Evolutionary conservation across 805 yeast genomes (phyloP).

Genomic region (Cephaloascus fragrans): DNA sequence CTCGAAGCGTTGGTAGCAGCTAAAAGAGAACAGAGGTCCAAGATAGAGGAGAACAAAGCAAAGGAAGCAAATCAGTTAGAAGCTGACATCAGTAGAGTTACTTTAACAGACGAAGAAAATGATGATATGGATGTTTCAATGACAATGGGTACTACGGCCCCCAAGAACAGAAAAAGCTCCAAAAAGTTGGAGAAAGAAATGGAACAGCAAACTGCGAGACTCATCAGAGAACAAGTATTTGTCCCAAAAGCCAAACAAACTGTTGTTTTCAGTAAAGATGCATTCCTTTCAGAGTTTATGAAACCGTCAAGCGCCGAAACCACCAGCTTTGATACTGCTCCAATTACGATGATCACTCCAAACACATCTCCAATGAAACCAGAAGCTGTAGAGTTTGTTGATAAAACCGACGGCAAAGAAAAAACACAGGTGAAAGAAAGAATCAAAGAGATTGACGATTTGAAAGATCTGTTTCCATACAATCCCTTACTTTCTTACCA

Average conservation of each 20-base stretch:
- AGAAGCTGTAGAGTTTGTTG: no score
- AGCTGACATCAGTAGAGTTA: constrained; percentile 19
- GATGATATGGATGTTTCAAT: constrained; percentile 8
- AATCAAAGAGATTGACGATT: no score
- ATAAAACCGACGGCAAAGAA: no score
- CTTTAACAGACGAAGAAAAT: constrained; percentile 30
- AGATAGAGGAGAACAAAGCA: constrained; percentile 8
- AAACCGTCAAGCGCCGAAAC: background rate
- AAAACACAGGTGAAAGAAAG: no score
- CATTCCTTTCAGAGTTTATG: constrained; percentile 12
- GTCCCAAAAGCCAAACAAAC: constrained; percentile 19
- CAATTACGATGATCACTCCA: background rate
- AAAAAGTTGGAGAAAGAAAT: background rate
- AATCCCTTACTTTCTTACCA: background rate
- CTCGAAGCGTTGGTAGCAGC: background rate
- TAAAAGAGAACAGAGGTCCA: constrained; percentile 1
- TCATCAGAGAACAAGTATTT: constrained; percentile 13
- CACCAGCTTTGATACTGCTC: background rate
- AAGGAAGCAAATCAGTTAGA: constrained; percentile 12
- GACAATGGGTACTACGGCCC: background rate
- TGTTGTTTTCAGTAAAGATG: constrained; percentile 17
- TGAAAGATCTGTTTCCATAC: no score
- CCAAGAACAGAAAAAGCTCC: background rate
- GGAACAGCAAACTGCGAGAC: background rate
- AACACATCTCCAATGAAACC: background rate